Evolutionary conservation across 2,329 filamentous ascomycete genomes (phyloP).

Genomic region (Trichoderma asperellum): DNA sequence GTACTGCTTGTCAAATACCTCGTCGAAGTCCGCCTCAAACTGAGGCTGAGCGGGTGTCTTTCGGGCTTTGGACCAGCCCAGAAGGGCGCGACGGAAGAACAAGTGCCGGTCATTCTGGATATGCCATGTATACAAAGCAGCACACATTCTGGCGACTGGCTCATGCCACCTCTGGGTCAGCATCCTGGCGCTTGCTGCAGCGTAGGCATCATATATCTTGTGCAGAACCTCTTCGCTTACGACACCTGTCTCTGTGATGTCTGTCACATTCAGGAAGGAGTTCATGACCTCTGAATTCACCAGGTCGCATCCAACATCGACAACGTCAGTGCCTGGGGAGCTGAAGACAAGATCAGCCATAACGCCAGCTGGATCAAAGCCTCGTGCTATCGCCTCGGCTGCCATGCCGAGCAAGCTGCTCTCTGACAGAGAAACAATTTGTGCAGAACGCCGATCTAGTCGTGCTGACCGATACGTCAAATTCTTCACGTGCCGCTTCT

Average conservation of each 20-base stretch:
- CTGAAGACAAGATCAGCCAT: conserved; percentile 33
- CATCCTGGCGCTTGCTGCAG: conserved; percentile 36
- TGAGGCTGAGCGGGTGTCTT: conserved; percentile 35
- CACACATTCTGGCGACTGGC: conserved; percentile 40
- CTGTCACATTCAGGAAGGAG: conserved; percentile 32
- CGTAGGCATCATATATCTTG: conserved; percentile 33
- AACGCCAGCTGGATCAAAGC: conserved; percentile 32
- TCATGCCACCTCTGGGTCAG: conserved; percentile 41
- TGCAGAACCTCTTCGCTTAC: conserved; percentile 33
- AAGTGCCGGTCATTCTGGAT: conserved; percentile 41
- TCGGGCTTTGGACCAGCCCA: conserved; percentile 39
- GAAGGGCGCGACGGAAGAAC: conserved; percentile 39
- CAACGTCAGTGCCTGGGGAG: conserved; percentile 33
- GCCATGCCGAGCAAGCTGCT: conserved; percentile 34
- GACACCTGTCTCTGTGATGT: conserved; percentile 31
- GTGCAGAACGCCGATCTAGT: conserved; percentile 29
- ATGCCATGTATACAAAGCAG: conserved; percentile 40
- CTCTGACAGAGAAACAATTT: conserved; percentile 32
- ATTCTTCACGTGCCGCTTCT: conserved; percentile 25
- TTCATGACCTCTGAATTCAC: conserved; percentile 34
- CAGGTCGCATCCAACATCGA: conserved; percentile 34
- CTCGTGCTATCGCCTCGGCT: conserved; percentile 31
- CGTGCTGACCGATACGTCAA: conserved; percentile 27
- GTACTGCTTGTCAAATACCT: conserved; percentile 38
- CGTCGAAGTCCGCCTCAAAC: conserved; percentile 39